These are phyloP conservation scores for Fomitopsis pulvina DNA, from an alignment of 768 basidiomycete species.

Conservation along the genomic window DNA sequence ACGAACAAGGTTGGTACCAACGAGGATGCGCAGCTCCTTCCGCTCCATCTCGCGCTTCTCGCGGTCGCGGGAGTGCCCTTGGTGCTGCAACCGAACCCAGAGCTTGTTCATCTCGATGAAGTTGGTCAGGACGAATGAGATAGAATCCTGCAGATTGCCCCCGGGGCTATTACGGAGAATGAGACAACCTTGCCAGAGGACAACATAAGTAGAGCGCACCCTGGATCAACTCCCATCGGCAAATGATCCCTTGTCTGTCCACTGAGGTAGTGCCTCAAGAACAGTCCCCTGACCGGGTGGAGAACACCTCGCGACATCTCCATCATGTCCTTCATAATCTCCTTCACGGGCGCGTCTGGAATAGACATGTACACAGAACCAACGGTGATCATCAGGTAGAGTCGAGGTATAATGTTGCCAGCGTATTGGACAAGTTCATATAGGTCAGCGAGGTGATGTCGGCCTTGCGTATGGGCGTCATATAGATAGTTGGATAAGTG, in stretches of 20 bases:
- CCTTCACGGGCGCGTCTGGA: slow-evolving; percentile 93
- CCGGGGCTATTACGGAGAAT: slow-evolving; percentile 46
- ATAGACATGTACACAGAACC: slow-evolving; percentile 99
- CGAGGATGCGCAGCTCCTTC: slow-evolving; percentile 89
- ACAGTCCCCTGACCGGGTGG: slow-evolving; percentile 94
- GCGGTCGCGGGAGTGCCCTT: slow-evolving; percentile 93
- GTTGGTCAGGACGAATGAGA: slow-evolving; percentile 92
- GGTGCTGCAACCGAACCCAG: slow-evolving; percentile 97
- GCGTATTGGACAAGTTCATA: slow-evolving; percentile 99
- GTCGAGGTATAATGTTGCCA: slow-evolving; percentile 88
- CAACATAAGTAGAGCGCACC: slow-evolving; percentile 41
- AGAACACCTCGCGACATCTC: slow-evolving; percentile 98
- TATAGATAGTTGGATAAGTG: slow-evolving; percentile 95
- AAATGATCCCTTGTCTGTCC: slow-evolving; percentile 95
- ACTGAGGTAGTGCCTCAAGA: slow-evolving; percentile 92
- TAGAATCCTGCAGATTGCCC: slow-evolving; percentile 93
- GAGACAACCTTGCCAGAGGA: not conserved
- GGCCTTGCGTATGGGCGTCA: slow-evolving; percentile 86
- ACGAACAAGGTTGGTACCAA: slow-evolving; percentile 96
- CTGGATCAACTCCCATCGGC: slow-evolving; percentile 78
- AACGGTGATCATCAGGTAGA: slow-evolving; percentile 99
- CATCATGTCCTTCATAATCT: slow-evolving; percentile 99
- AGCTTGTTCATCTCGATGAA: slow-evolving; percentile 99
- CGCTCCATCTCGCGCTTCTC: slow-evolving; percentile 98
- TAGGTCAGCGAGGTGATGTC: slow-evolving; percentile 95